A percentile compares a stretch with the other conserved stretches of the same genome.
phyloP scores from a whole-genome alignment of 139 green algal genomes.

The Chlamydomonas schloesseri region DNA sequence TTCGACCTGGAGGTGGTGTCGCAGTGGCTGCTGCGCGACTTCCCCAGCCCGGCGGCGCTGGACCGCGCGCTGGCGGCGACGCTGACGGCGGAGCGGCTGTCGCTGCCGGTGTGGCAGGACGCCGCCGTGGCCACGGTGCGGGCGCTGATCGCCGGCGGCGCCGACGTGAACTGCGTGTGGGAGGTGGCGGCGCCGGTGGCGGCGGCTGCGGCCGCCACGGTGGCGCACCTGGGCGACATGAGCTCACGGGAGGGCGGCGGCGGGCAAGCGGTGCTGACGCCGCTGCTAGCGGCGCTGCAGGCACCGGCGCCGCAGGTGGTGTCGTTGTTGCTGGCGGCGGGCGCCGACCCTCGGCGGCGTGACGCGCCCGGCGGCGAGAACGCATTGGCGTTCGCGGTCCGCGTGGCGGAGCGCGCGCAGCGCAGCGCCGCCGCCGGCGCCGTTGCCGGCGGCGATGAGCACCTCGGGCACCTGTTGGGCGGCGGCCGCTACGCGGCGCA shows the following conservation, averaged over 20 bases:
- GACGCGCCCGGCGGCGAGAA: slow-evolving; percentile 15
- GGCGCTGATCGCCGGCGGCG: background rate
- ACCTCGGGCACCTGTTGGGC: background rate
- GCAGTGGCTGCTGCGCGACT: background rate
- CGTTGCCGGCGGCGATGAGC: background rate
- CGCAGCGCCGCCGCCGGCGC: background rate
- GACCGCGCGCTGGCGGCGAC: slow-evolving; percentile 1
- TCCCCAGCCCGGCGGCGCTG: background rate
- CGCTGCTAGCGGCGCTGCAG: slow-evolving; percentile 21
- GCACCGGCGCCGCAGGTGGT: slow-evolving; percentile 7
- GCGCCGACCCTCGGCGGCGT: background rate
- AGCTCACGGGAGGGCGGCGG: no score
- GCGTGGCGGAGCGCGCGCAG: background rate
- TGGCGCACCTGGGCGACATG: no score
- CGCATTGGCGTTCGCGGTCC: slow-evolving; percentile 5
- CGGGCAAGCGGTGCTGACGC: background rate
- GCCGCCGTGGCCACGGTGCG: background rate
- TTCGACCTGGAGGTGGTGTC: background rate
- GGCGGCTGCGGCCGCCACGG: no score
- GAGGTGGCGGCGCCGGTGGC: background rate
- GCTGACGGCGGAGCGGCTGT: slow-evolving; percentile 10
- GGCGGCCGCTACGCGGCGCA: background rate
- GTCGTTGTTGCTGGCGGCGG: background rate
- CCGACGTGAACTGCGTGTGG: background rate
- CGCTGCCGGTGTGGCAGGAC: background rate